A percentile compares a stretch with the other conserved stretches of the same genome.
phyloP scores from a whole-genome alignment of 2,329 filamentous ascomycete genomes.

The Phaeosphaeriaceae sp. region DNA sequence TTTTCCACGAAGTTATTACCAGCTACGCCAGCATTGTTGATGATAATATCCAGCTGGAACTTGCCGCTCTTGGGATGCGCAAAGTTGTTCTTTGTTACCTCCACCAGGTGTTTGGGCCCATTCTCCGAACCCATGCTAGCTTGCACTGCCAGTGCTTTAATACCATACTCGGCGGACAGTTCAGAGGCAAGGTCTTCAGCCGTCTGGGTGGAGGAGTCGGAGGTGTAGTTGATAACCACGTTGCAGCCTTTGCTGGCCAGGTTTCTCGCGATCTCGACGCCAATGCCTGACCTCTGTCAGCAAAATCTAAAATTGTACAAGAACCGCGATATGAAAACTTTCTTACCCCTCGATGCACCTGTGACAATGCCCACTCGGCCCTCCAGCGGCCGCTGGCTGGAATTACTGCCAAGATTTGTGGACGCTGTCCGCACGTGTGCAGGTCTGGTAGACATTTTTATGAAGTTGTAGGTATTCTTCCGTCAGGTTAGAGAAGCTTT shows the following conservation, averaged over 20 bases:
- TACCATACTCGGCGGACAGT: slow-evolving; percentile 64
- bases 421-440: slow-evolving; percentile 44
- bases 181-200: slow-evolving; percentile 62
- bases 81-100: slow-evolving; percentile 66
- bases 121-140: slow-evolving; percentile 72
- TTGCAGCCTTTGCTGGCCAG: slow-evolving; percentile 76
- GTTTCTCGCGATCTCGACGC: slow-evolving; percentile 70
- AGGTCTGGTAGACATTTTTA: slow-evolving; percentile 49
- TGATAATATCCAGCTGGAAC: slow-evolving; percentile 79
- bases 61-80: slow-evolving; percentile 58
- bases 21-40: slow-evolving; percentile 82
- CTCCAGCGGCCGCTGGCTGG: slow-evolving; percentile 55
- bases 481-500: background rate
- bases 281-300: slow-evolving; percentile 67
- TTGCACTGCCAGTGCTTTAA: slow-evolving; percentile 69
- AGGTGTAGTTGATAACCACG: slow-evolving; percentile 75
- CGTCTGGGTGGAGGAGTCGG: slow-evolving; percentile 62
- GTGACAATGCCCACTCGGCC: slow-evolving; percentile 82
- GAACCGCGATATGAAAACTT: background rate
- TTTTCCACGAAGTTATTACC: slow-evolving; percentile 71
- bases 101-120: slow-evolving; percentile 67
- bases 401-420: slow-evolving; percentile 46
- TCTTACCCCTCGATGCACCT: slow-evolving; percentile 75
- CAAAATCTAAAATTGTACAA: background rate
- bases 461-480: slow-evolving; percentile 2